These are phyloP conservation scores for Calocera cornea DNA, from an alignment of 768 basidiomycete genomes.

Conservation along the genomic window DNA sequence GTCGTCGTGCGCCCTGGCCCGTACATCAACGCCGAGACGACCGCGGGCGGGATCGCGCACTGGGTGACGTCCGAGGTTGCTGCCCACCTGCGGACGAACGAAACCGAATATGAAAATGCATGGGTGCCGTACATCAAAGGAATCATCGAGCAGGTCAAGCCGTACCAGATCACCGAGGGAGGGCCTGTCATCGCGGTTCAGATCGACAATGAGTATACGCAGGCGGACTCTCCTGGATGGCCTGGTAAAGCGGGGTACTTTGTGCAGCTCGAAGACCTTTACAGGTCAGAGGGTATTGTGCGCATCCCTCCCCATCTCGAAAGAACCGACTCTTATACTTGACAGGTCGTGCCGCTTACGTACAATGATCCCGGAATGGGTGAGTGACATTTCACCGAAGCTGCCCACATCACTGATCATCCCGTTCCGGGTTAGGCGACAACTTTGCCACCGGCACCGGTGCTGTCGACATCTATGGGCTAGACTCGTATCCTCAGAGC, in stretches of 20 bases:
- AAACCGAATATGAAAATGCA: conserved; percentile 50
- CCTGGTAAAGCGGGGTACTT: conserved; percentile 42
- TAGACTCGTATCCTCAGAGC: conserved; percentile 14
- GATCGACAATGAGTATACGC: conserved; percentile 59
- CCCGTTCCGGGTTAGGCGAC: conserved; percentile 6
- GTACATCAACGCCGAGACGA: conserved; percentile 71
- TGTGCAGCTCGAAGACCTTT: conserved; percentile 42
- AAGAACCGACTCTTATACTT: not conserved
- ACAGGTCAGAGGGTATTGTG: conserved; percentile 40
- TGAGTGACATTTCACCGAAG: not conserved
- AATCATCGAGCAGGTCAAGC: conserved; percentile 44
- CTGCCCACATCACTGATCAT: not conserved
- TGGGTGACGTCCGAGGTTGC: conserved; percentile 60
- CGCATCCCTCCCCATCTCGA: not conserved
- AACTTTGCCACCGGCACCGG: conserved; percentile 69
- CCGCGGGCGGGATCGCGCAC: conserved; percentile 56
- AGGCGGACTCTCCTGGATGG: conserved; percentile 30
- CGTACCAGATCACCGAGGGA: conserved; percentile 55
- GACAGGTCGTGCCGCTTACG: conserved; percentile 44
- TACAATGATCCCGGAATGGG: conserved; percentile 55
- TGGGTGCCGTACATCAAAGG: conserved; percentile 62
- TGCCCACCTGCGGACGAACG: conserved; percentile 58
- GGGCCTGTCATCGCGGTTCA: conserved; percentile 52
- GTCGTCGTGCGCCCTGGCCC: conserved; percentile 66
- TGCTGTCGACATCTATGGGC: conserved; percentile 60